Percentiles rank a stretch among this genome's conserved stretches.
phyloP scores from a whole-genome alignment of 768 basidiomycete genomes.

The Trametopsis cervina region DNA sequence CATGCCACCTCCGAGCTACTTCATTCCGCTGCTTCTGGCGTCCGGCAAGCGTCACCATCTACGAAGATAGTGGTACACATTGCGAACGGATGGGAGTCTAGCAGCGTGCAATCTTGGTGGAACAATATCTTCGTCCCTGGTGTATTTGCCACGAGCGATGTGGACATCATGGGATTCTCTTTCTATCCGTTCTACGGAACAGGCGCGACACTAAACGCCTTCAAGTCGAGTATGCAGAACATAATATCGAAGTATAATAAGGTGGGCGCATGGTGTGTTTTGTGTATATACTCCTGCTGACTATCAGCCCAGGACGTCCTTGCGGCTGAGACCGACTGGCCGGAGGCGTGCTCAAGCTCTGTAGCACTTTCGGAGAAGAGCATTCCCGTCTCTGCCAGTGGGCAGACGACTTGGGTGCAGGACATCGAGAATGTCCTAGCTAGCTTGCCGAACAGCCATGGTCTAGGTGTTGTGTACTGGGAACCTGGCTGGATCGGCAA shows the following conservation, averaged over 20 bases:
- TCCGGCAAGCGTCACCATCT: slow-evolving; percentile 33
- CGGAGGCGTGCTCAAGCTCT: slow-evolving; percentile 34
- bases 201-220: slow-evolving; percentile 43
- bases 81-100: slow-evolving; percentile 54
- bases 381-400: slow-evolving; percentile 40
- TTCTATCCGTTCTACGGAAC: slow-evolving; percentile 62
- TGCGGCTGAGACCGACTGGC: slow-evolving; percentile 64
- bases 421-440: slow-evolving; percentile 42
- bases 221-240: slow-evolving; percentile 33
- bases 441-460: slow-evolving; percentile 27
- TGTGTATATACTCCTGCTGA: not conserved
- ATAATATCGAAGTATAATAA: slow-evolving; percentile 3
- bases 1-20: slow-evolving; percentile 50
- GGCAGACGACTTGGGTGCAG: slow-evolving; percentile 47
- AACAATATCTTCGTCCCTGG: slow-evolving; percentile 46
- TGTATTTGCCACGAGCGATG: slow-evolving; percentile 38
- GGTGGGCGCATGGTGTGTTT: not conserved
- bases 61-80: slow-evolving; percentile 52
- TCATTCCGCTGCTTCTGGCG: slow-evolving; percentile 53
- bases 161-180: slow-evolving; percentile 57
- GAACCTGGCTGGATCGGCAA: slow-evolving; percentile 61
- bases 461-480: slow-evolving; percentile 55
- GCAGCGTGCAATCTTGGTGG: slow-evolving; percentile 41
- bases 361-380: slow-evolving; percentile 39
- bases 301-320: slow-evolving; percentile 40